These are phyloP conservation scores for Clarireedia monteithiana DNA, from an alignment of 2,329 filamentous ascomycete genomes.

Conservation along the genomic window DNA sequence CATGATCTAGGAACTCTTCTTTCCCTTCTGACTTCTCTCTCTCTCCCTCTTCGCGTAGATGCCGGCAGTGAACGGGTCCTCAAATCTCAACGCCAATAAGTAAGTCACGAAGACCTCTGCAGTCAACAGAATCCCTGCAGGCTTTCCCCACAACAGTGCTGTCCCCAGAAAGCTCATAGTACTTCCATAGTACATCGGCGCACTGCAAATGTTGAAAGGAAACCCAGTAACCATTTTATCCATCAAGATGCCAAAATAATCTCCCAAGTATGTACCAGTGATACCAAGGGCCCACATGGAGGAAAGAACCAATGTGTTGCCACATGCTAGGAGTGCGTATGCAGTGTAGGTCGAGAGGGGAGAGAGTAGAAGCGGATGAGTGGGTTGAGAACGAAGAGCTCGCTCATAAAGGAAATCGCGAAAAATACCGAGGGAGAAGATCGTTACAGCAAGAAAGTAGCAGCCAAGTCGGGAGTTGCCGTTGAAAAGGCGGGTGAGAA, in stretches of 20 bases:
- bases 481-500: constrained; percentile 79
- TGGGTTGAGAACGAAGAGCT: constrained; percentile 68
- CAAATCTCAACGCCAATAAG: constrained; percentile 70
- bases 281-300: constrained; percentile 90
- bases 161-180: constrained; percentile 88
- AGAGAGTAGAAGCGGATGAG: constrained; percentile 62
- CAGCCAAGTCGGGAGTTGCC: constrained; percentile 73
- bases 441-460: constrained; percentile 80
- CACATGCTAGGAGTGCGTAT: constrained; percentile 61
- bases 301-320: constrained; percentile 78
- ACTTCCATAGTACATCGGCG: constrained; percentile 95
- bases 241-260: constrained; percentile 99
- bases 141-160: constrained; percentile 77
- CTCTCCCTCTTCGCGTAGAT: constrained; percentile 85
- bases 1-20: constrained; percentile 21
- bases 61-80: constrained; percentile 88
- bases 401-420: constrained; percentile 83
- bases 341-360: constrained; percentile 54
- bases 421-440: constrained; percentile 86
- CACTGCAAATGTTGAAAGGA: constrained; percentile 84
- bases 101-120: constrained; percentile 71
- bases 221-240: constrained; percentile 90
- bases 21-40: constrained; percentile 34
- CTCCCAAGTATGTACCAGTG: constrained; percentile 91
- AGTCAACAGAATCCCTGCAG: constrained; percentile 74